Conservation (phyloP, 371 early-diverging fungal genomes). For the Actinomortierella ambigua region DNA sequence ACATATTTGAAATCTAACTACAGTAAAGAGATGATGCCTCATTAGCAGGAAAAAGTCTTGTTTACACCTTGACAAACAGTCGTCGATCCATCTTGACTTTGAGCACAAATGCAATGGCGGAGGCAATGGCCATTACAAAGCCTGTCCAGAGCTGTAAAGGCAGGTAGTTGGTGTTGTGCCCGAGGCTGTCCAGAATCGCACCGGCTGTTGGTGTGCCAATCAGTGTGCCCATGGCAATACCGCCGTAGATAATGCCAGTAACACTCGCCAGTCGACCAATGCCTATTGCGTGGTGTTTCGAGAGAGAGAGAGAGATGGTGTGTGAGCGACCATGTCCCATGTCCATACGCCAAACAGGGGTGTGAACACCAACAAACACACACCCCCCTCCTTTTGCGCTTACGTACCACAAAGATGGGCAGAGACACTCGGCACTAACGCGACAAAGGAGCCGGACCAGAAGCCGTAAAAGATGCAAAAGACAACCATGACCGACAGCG, state of each 20-base stretch:
- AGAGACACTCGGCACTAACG: slow-evolving; percentile 56
- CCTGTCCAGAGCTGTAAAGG: slow-evolving; percentile 34
- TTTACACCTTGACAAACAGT: slow-evolving; percentile 23
- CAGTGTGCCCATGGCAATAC: slow-evolving; percentile 50
- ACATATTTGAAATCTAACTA: not conserved
- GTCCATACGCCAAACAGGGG: not conserved
- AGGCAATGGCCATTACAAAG: slow-evolving; percentile 23
- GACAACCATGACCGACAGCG: slow-evolving; percentile 49
- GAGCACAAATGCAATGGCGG: slow-evolving; percentile 12
- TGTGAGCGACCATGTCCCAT: no score
- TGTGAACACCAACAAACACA: slow-evolving; percentile 29
- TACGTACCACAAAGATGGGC: slow-evolving; percentile 51
- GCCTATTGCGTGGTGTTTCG: slow-evolving; percentile 28
- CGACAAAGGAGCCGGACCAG: slow-evolving; percentile 53
- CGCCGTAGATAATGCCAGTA: slow-evolving; percentile 49
- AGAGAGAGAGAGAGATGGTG: no score
- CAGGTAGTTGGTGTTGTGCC: slow-evolving; percentile 16
- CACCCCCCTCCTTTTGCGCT: no score
- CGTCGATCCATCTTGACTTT: slow-evolving; percentile 33
- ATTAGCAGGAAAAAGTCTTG: no score
- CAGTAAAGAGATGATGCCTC: no score
- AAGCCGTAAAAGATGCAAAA: slow-evolving; percentile 59
- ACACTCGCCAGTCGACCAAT: slow-evolving; percentile 50
- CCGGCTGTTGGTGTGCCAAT: slow-evolving; percentile 63
- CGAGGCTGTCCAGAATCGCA: slow-evolving; percentile 48